These are phyloP conservation scores for Diaporthe caulivora DNA, from an alignment of 2,329 filamentous ascomycete species.

Conservation along the genomic window DNA sequence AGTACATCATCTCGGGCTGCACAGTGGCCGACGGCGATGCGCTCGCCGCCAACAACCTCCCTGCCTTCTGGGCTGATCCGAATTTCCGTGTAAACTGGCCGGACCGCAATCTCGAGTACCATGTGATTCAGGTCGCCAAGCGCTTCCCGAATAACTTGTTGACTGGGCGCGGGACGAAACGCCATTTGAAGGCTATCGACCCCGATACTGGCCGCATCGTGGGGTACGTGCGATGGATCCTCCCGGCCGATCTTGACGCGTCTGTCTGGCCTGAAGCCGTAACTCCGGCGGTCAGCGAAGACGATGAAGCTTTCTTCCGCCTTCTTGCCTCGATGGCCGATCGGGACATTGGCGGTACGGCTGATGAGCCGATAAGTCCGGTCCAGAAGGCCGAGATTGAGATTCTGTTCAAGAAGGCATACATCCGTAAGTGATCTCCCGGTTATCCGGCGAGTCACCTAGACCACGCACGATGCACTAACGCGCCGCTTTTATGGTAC, in stretches of 20 bases:
- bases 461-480: conserved; percentile 3
- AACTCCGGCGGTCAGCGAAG: conserved; percentile 37
- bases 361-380: conserved; percentile 37
- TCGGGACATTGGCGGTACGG: conserved; percentile 28
- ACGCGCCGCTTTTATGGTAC: conserved; percentile 8
- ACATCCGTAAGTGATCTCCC: conserved; percentile 37
- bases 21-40: conserved; percentile 40
- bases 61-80: conserved; percentile 41
- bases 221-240: conserved; percentile 42
- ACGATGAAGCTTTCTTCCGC: conserved; percentile 35
- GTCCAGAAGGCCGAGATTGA: conserved; percentile 32
- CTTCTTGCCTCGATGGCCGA: conserved; percentile 33
- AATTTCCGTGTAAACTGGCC: conserved; percentile 42
- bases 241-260: conserved; percentile 33
- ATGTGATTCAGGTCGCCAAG: conserved; percentile 41
- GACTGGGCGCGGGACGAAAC: conserved; percentile 33
- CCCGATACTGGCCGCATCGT: conserved; percentile 40
- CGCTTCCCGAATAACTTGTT: conserved; percentile 35
- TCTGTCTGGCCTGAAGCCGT: conserved; percentile 41
- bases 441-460: background rate
- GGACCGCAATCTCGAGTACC: conserved; percentile 42
- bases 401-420: conserved; percentile 35
- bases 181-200: conserved; percentile 42
- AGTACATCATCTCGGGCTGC: conserved; percentile 36
- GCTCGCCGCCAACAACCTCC: conserved; percentile 41